Evolutionary conservation across 495 filamentous ascomycete species (phyloP).

Genomic region (Xylaria curta): DNA sequence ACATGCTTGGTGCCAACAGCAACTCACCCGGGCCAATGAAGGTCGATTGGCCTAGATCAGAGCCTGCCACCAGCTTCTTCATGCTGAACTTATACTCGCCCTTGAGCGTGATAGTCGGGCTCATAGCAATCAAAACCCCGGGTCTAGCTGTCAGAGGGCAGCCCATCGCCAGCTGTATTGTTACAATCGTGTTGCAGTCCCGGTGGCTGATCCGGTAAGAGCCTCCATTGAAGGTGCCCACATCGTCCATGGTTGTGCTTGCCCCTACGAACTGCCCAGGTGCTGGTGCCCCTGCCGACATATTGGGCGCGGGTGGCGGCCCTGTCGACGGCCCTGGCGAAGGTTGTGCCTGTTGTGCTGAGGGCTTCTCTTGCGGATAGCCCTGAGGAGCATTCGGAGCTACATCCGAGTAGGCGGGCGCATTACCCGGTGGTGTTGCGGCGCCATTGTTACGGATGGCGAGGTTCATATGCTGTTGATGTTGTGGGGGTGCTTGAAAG

Average conservation of each 20-base stretch:
- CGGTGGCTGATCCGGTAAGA: conserved; percentile 92
- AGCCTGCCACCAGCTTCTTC: conserved; percentile 84
- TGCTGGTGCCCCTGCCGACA: conserved; percentile 41
- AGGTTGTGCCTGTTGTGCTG: conserved; percentile 34
- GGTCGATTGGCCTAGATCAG: conserved; percentile 78
- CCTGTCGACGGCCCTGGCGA: conserved; percentile 26
- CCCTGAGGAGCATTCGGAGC: conserved; percentile 35
- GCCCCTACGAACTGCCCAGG: conserved; percentile 30
- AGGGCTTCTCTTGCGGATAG: conserved; percentile 49
- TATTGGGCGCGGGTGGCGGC: conserved; percentile 32
- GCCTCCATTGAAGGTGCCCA: conserved; percentile 95
- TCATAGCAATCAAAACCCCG: conserved; percentile 92
- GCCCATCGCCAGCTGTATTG: conserved; percentile 86
- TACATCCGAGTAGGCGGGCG: conserved; percentile 44
- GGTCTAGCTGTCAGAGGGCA: conserved; percentile 84
- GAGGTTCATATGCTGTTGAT: conserved; percentile 32
- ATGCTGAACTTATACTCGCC: conserved; percentile 79
- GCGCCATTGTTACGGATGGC: conserved; percentile 39
- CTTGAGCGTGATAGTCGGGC: conserved; percentile 80
- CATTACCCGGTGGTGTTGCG: conserved; percentile 37
- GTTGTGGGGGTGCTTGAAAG: conserved; percentile 32
- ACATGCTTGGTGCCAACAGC: conserved; percentile 75
- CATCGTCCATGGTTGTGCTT: conserved; percentile 68
- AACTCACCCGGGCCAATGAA: conserved; percentile 94
- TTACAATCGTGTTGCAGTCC: conserved; percentile 88